Evolutionary conservation across 176 grass and related monocot species (phyloP), one percentile per base, ranked within the genome.

Genomic region (Oryza australiensis): DNA sequence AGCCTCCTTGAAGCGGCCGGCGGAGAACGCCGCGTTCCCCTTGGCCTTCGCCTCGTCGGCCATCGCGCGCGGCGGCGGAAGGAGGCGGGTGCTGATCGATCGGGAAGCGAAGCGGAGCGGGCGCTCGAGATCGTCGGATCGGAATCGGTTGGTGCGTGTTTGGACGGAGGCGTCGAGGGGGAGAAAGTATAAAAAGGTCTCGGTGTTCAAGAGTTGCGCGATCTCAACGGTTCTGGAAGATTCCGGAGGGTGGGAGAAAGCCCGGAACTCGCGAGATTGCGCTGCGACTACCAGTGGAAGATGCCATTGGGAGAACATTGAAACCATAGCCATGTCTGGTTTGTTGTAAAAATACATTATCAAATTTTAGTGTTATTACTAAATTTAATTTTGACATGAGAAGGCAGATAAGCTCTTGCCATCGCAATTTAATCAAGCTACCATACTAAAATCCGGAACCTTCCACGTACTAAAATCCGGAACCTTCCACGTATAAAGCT

Each of bases 31-130:
- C 48, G 81, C 82, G 87, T 93, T 92, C 57, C 90, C 90, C 80
- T 81, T 89, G 6, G 90, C 87, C 85, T 92, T 92, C 79, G 84
- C 90, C 75, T 89, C 90, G 43, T 92, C 84, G 64, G 90, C 87
- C 90, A 89, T 89, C 14, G 63, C 4, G 26, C n/a, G 64, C 51
- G 18, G 28, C 66, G 35, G 48, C 2, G 55, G 20, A 3, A 8
- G 18, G 5, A 5, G 48, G 38, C n/a, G 51, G 55, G 26, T 3
- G 62, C 59, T 60, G 75, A 3, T 77, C 6, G 86, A 62, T 68
- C 22, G 77, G 72, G 66, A 37, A 37, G 35, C 35, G 35, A 85
- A 18, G 57, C 55, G 51, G 59, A 70, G 32, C 11, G 86, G 26
- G 5, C 12, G 74, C 34, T 51, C 24, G 38, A 42, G 37, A 38